A percentile compares a stretch with the other conserved stretches of the same genome.
Conservation (phyloP, 768 basidiomycete genomes). For the Russula vinacea region DNA sequence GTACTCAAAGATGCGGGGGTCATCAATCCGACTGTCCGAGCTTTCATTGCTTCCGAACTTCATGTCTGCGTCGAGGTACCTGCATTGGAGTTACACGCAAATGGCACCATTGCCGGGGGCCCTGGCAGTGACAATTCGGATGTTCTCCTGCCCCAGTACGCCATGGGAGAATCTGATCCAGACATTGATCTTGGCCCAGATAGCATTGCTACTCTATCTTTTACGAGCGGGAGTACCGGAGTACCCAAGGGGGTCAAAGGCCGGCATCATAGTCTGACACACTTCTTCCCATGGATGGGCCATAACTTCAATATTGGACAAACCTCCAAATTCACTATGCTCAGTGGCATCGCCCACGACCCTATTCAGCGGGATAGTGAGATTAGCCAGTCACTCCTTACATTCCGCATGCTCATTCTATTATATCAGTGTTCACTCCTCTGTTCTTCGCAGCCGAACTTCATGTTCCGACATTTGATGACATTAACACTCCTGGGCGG, state of each 20-base stretch:
- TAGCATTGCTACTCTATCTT: conserved; percentile 88
- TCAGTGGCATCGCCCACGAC: conserved; percentile 98
- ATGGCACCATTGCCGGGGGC: conserved; percentile 69
- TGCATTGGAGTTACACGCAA: conserved; percentile 68
- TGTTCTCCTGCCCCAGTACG: conserved; percentile 52
- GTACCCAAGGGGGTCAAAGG: conserved; percentile 98
- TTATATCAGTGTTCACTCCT: conserved; percentile 84
- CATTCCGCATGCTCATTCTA: conserved; percentile 14
- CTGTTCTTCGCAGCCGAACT: conserved; percentile 95
- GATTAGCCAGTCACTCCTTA: conserved; percentile 37
- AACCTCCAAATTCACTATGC: conserved; percentile 90
- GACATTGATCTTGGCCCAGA: conserved; percentile 90
- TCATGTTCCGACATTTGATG: conserved; percentile 93
- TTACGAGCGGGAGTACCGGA: conserved; percentile 96
- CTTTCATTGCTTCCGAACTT: conserved; percentile 74
- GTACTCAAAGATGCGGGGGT: conserved; percentile 87
- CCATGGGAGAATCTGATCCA: conserved; percentile 68
- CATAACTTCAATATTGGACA: conserved; percentile 72
- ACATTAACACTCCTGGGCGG: conserved; percentile 94
- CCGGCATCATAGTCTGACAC: conserved; percentile 91
- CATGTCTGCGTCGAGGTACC: conserved; percentile 89
- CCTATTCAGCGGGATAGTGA: conserved; percentile 98
- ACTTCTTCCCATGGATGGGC: conserved; percentile 99
- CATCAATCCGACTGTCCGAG: conserved; percentile 75
- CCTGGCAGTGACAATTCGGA: conserved; percentile 45